Evolutionary conservation across 2,329 filamentous ascomycete genomes (phyloP), one percentile per base, ranked within the genome.

Genomic region (Penicillium concentricum): DNA sequence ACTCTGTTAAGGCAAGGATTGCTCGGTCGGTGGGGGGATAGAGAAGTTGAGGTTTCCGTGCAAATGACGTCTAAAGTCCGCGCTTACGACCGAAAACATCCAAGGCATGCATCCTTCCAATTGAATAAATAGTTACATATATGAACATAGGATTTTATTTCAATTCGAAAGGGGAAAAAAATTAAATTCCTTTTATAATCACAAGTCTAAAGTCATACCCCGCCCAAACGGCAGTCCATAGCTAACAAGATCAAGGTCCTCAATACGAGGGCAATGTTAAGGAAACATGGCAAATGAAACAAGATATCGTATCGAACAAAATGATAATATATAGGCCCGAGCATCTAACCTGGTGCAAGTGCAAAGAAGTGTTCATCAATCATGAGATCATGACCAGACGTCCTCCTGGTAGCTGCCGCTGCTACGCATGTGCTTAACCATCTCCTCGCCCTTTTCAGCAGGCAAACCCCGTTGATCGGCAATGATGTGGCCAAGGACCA

Each of bases 371-470:
- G 51, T 35, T 54, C 51, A 38, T 47, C 51, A 51, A 57, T 64
- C 42, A 56, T 55, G 45, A 50, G 7, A 66, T 74, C 72, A 87
- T 73, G 84, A 87, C 85, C 85, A 87, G 9, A 87, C 85, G 72
- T 87, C 85, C 72, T 88, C 94, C 83, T 99, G 95, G 81, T 99
- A 99, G 76, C 94, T 91, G 76, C 96, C 97, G 63, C 89, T 87
- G 65, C 90, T 88, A 71, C 94, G 88, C 93, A 99, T 97, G 68
- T 88, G 88, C 85, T 97, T 99, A 59, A 99, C 92, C 69, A 97
- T 87, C 72, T 97, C 93, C 78, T 99, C 94, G 15, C 86, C 94
- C 83, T 96, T 96, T 62, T 88, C 81, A 69, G 93, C 88, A 2
- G 91, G 82, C 57, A 97, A 83, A 49, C 89, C 89, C 52, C 94